A percentile compares a stretch with the other conserved stretches of the same genome.
Conservation (phyloP, 1,284 basidiomycete genomes). For the Puccinia coronata region DNA sequence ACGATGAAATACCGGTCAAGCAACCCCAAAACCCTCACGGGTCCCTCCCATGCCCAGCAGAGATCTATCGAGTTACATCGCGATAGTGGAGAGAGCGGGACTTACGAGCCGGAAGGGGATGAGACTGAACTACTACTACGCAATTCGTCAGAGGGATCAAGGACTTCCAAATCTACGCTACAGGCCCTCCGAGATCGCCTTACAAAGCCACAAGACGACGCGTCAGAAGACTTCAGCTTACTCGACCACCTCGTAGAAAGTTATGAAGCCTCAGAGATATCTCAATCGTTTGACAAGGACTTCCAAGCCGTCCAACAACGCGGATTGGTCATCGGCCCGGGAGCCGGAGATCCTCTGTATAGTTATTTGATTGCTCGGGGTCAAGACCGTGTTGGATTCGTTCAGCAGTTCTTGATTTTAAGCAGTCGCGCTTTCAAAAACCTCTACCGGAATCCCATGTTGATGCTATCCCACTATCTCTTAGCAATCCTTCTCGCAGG, state of each 20-base stretch:
- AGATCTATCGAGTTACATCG: not conserved
- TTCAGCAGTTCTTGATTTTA: slow-evolving; percentile 86
- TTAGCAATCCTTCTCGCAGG: slow-evolving; percentile 79
- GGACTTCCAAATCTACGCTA: not conserved
- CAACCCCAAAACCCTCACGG: not conserved
- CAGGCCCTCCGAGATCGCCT: not conserved
- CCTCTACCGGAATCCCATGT: slow-evolving; percentile 78
- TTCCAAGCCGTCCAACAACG: slow-evolving; percentile 62
- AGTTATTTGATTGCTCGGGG: slow-evolving; percentile 45
- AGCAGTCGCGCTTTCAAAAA: slow-evolving; percentile 98
- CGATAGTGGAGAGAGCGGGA: slow-evolving; percentile 18
- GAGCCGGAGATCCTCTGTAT: slow-evolving; percentile 8
- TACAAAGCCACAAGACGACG: not conserved
- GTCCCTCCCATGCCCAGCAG: not conserved
- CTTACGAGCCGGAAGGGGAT: not conserved
- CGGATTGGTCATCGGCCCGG: slow-evolving; percentile 52
- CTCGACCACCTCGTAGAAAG: slow-evolving; percentile 73
- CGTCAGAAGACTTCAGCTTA: slow-evolving; percentile 24
- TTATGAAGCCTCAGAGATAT: slow-evolving; percentile 71
- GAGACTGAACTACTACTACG: slow-evolving; percentile 25
- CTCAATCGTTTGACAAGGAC: slow-evolving; percentile 68
- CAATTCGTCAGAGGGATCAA: slow-evolving; percentile 14
- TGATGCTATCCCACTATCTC: slow-evolving; percentile 85
- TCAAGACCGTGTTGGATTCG: slow-evolving; percentile 70
- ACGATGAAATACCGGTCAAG: slow-evolving; percentile 38